phyloP scores from a whole-genome alignment of 257 asterid genomes.

The Thymus quinquecostatus region DNA sequence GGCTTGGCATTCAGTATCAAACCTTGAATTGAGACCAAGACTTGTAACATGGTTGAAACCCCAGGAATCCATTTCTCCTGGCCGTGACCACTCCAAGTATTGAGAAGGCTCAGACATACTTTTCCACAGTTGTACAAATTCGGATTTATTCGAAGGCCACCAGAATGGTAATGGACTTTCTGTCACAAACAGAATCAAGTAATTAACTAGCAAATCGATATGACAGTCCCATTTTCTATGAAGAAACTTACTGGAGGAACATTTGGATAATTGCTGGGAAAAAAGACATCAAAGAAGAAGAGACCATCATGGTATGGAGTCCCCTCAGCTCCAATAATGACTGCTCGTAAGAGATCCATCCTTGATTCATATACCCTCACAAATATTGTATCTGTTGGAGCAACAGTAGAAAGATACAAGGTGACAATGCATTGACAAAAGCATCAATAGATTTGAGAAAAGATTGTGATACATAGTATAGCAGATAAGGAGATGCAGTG shows the following conservation, averaged over 20 bases:
- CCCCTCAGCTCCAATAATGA: conserved; percentile 89
- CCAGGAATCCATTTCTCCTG: conserved; percentile 84
- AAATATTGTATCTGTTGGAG: conserved; percentile 64
- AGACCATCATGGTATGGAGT: conserved; percentile 97
- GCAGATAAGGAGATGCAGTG: conserved; percentile 5
- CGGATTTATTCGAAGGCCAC: conserved; percentile 89
- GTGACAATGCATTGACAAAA: neutral
- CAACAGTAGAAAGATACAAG: conserved; percentile 21
- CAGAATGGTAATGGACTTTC: conserved; percentile 84
- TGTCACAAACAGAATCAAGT: conserved; percentile 38
- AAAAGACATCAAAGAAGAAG: conserved; percentile 80
- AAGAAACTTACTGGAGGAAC: conserved; percentile 80
- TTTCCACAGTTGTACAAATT: conserved; percentile 79
- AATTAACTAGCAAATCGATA: conserved; percentile 6
- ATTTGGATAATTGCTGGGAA: conserved; percentile 77
- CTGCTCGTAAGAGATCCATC: conserved; percentile 94
- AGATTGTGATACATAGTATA: neutral
- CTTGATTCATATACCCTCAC: conserved; percentile 92
- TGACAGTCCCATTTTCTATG: neutral
- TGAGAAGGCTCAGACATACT: conserved; percentile 93
- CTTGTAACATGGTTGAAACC: conserved; percentile 83
- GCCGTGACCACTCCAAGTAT: conserved; percentile 78
- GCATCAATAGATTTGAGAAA: neutral
- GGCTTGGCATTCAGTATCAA: conserved; percentile 86
- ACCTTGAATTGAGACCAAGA: conserved; percentile 93